A percentile compares a stretch with the other conserved stretches of the same genome.
Conservation (phyloP, 345 rosid species). For the Firmiana major region DNA sequence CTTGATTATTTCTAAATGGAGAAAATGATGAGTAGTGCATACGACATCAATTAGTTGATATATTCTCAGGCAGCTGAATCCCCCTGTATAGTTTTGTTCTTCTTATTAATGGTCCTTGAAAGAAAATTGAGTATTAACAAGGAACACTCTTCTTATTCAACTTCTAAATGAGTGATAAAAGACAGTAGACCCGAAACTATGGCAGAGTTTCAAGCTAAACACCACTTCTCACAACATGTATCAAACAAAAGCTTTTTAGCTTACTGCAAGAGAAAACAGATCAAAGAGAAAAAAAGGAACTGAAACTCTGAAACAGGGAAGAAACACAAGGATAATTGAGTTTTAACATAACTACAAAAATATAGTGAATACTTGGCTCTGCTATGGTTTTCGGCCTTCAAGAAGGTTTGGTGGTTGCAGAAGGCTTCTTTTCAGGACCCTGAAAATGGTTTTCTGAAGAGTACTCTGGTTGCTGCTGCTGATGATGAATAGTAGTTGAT, state of each 20-base stretch:
- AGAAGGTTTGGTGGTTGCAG: conserved; percentile 4
- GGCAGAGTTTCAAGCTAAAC: not conserved
- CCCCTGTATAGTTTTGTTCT: no score
- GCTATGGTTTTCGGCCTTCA: not conserved
- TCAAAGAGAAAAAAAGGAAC: not conserved
- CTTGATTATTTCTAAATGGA: no score
- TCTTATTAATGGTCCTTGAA: no score
- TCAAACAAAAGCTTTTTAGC: not conserved
- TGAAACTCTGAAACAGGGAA: not conserved
- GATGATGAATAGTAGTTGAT: not conserved
- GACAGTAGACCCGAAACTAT: not conserved
- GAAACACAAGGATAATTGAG: not conserved
- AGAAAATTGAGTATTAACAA: no score
- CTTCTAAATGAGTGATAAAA: no score
- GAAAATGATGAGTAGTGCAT: no score
- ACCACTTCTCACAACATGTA: not conserved
- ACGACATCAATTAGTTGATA: no score
- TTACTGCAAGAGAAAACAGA: not conserved
- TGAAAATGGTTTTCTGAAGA: not conserved
- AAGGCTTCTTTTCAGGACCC: not conserved
- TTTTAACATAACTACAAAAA: not conserved
- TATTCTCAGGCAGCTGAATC: no score
- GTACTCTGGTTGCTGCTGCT: not conserved
- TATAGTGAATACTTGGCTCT: not conserved
- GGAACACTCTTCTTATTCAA: no score